Base-by-base conservation (phyloP, 2,329 filamentous ascomycete species). In the Pseudogymnoascus pannorum region DNA sequence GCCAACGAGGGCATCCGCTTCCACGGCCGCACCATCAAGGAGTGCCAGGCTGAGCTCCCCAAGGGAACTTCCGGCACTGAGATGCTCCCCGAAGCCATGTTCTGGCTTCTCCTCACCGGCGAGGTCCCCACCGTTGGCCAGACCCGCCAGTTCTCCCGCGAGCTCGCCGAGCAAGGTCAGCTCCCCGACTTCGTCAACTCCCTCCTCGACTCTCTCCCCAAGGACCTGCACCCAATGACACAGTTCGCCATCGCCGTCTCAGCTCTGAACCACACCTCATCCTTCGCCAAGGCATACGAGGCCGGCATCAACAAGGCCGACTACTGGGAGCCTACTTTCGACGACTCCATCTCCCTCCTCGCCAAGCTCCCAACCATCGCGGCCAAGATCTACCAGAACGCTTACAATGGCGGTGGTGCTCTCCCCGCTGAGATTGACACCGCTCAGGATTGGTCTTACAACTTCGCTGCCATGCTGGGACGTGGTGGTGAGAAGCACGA, bases 21-120 rank as follows among this genome's bases (percentile, higher is more conserved):
- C 82, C 94, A 97, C 75, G 94, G 94, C 73, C 89, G 88, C 71
- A 97, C 92, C 66, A 99, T 99, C 81, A 96, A 96, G 78, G 93
- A 99, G 73, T 99, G 94, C 80, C 94, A 97, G 74, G 85, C 87
- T 68, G 88, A 92, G 75, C 86, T 97, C 14, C 92, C 94, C 73
- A 97, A 97, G 81, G 94, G 93, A 68, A 91, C 84, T 63, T 85
- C 89, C 2, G 91, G 93, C 70, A 95, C 91, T 5, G 93, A 97
- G 78, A 99, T 97, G 94, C 84, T 97, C 11, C 94, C 94, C 57
- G 94, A 99, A 77, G 87, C 93, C 75, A 99, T 99, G 94, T 99
- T 99, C 83, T 99, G 94, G 94, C 86, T 97, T 42, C 86, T 99
- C 58, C 81, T 99, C 68, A 99, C 94, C 8, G 94, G 94, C 63